Base-by-base conservation (phyloP, 371 early-diverging fungal species). In the Basidiobolus heterosporus region DNA sequence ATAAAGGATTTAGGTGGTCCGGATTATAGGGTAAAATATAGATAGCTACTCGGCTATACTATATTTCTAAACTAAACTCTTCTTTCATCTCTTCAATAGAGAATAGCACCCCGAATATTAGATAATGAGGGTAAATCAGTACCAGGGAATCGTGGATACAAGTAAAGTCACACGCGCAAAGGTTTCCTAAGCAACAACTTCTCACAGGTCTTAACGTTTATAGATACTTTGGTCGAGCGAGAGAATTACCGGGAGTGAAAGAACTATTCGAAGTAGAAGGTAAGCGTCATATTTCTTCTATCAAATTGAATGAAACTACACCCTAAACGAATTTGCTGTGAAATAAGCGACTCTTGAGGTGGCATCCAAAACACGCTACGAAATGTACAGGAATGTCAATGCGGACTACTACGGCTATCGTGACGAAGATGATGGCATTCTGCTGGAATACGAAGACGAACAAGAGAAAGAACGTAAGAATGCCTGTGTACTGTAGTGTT, bases 161-260 rank as follows among this genome's bases (percentile, higher is more conserved):
- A 80, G 82, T 91, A 66, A 58, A 63, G 44, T 15, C 44, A 18
- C 21, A 7, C 36, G 14, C 14, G n/a, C 8, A 43, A 0, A 37
- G 14, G 21, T n/a, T 37, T 49, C 15, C 21, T 48, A 6, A 7
- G 20, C 9, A 39, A 23, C 16, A 5, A 16, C 30, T 9, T 9
- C 11, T 18, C 13, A 49, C 14, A 11, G 13, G 23, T 43, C 23
- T 2, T 13, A n/a, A 16, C 49, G 39, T 22, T 8, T 47, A 1
- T 50, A 78, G 81, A 60, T 89, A 94, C 57, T 96, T 92, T 76
- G 95, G 97, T n/a, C 82, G 93, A 41, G 95, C 97, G 44, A 85
- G 78, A 56, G 91, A 93, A 47, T 69, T 96, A 46, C 93, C 93
- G 0, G 95, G 91, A 15, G 93, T 96, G 37, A 75, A 82, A 54